Evolutionary conservation across 345 rosid genomes (phyloP).

Genomic region (Eucalyptus fibrosa): DNA sequence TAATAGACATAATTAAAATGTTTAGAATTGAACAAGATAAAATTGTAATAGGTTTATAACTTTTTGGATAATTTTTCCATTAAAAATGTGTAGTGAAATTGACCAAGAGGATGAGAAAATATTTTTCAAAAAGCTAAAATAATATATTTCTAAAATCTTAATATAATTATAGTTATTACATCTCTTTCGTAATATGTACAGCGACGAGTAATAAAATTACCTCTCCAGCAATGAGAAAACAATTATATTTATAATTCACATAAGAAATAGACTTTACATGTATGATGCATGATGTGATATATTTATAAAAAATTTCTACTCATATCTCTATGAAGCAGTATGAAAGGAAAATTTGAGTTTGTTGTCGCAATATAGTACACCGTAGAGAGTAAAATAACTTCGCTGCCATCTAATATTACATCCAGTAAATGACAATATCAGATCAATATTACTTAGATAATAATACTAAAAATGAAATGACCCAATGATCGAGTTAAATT

Average conservation of each 20-base stretch:
- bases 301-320: background rate
- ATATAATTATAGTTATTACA: background rate
- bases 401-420: background rate
- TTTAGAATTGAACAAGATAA: rapidly evolving
- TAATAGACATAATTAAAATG: too few species aligned
- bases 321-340: background rate
- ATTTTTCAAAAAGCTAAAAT: background rate
- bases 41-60: too few species aligned
- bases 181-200: background rate
- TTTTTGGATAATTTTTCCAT: background rate
- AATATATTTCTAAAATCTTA: background rate
- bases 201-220: background rate
- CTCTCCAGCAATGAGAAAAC: background rate
- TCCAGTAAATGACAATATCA: background rate
- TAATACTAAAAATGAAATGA: background rate
- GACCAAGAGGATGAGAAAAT: background rate
- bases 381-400: background rate
- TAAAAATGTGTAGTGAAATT: background rate
- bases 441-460: background rate
- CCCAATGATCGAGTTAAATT: background rate
- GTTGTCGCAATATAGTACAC: background rate
- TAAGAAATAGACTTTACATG: background rate
- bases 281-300: background rate
- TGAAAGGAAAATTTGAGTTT: background rate
- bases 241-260: background rate